These are phyloP conservation scores for Plantago lanceolata DNA, from an alignment of 305 asterid species.

Conservation along the genomic window DNA sequence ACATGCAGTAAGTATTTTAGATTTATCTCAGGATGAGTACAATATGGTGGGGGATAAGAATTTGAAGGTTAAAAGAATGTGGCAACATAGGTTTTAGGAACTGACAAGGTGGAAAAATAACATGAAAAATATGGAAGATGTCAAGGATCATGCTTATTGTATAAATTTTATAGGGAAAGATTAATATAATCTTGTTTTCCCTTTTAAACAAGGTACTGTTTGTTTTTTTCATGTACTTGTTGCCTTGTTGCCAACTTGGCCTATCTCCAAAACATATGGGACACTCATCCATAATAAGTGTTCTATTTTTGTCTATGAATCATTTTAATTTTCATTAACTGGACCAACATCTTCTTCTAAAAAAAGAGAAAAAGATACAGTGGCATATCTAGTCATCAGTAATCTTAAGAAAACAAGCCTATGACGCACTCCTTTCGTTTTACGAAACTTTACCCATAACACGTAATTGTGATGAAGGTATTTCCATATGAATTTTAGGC, in stretches of 20 bases:
- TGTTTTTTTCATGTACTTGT: background rate
- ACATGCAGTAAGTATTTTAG: too few species aligned
- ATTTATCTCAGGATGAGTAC: too few species aligned
- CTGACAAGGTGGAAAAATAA: too few species aligned
- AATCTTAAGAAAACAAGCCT: too few species aligned
- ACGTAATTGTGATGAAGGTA: too few species aligned
- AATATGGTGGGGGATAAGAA: too few species aligned
- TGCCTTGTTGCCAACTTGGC: background rate
- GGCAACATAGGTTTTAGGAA: background rate
- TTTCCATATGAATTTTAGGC: background rate
- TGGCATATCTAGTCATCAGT: background rate
- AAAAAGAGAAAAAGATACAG: background rate
- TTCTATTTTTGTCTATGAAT: background rate
- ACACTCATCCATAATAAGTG: background rate
- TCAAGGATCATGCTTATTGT: too few species aligned
- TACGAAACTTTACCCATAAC: too few species aligned
- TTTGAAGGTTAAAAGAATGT: background rate
- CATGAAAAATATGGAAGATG: background rate
- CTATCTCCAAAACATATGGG: background rate
- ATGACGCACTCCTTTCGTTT: too few species aligned
- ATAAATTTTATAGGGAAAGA: too few species aligned
- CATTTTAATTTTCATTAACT: background rate
- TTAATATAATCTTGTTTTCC: too few species aligned
- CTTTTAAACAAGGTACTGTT: background rate
- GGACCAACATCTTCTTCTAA: too few species aligned